Base-by-base conservation (phyloP, 2,329 filamentous ascomycete species). In the Neonectria neomacrospora region DNA sequence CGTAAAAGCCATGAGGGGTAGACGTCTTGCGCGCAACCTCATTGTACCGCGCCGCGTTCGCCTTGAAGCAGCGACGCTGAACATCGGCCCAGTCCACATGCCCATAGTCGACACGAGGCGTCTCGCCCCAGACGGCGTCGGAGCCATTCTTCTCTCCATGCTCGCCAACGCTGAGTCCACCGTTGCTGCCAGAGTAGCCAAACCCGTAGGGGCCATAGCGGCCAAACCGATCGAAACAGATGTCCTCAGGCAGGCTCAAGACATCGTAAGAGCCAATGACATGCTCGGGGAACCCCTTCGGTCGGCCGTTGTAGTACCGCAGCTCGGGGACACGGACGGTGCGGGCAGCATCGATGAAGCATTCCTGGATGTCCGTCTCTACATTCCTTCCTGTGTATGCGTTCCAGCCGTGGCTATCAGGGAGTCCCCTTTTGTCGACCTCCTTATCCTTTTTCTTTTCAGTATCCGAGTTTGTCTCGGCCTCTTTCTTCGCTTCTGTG, bases 141-240 rank as follows among this genome's bases (percentile, higher is more conserved):
- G 88, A 85, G 3, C 93, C 94, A 68, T 96, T 91, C 53, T 85
- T 88, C 66, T 97, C 92, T 22, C 93, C 93, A 71, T 94, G 89
- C 77, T 96, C 87, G 11, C 93, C 94, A n/a, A 92, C 89, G 5
- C 95, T 94, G 26, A 91, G 88, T 2, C 95, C 95, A 12, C 95
- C 95, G 67, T 86, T 88, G 61, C 89, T 88, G 34, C 86, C 82
- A 32, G 91, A 92, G 77, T 98, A 98, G 9, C 95, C 95, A 65
- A 93, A 88, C 0, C 95, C 95, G 71, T 99, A 99, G 0, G 95
- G 92, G 0, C 93, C 94, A 30, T 96, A 87, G 67, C 94, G 87
- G 3, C 95, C 95, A 75, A 92, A 97, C 2, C 96, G 87, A 70
- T 99, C 96, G 74, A 97, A 97, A 80, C 96, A 99, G 50, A 97